Evolutionary conservation across 345 rosid genomes (phyloP).

Genomic region (Firmiana major): DNA sequence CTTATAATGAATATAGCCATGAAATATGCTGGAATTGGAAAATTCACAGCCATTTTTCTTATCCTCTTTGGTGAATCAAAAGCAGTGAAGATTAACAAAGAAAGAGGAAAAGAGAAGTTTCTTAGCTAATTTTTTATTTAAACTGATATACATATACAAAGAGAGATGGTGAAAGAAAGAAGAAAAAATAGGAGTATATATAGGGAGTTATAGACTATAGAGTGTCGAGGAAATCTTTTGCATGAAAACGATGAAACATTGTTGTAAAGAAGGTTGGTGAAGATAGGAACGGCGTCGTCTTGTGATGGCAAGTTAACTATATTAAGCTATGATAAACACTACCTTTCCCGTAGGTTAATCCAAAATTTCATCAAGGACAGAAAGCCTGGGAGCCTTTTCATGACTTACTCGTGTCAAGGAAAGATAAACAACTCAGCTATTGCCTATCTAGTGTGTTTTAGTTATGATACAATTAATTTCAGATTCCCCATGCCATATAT

Average conservation of each 20-base stretch:
- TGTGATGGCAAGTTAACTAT: no score
- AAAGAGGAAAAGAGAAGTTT: not conserved
- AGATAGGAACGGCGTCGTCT: conserved; percentile 20
- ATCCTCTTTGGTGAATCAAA: not conserved
- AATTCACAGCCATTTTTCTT: conserved; percentile 27
- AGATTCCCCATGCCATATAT: conserved; percentile 10
- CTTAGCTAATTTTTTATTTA: not conserved
- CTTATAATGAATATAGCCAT: conserved; percentile 28
- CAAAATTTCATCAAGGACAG: not conserved
- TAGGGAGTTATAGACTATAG: no score
- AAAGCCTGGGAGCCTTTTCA: not conserved
- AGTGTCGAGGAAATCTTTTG: not conserved
- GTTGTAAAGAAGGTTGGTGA: not conserved
- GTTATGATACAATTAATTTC: not conserved
- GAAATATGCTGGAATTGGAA: conserved; percentile 21
- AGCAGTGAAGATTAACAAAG: not conserved
- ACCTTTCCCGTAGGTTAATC: no score
- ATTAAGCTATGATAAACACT: no score
- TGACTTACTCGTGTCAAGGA: conserved; percentile 11
- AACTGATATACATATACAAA: not conserved
- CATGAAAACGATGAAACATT: conserved; percentile 19
- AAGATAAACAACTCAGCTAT: not conserved
- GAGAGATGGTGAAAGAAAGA: not conserved
- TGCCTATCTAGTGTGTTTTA: conserved; percentile 7
- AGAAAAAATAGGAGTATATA: not conserved